phyloP scores from a whole-genome alignment of 306 rosid species.

The Corylus avellana region DNA sequence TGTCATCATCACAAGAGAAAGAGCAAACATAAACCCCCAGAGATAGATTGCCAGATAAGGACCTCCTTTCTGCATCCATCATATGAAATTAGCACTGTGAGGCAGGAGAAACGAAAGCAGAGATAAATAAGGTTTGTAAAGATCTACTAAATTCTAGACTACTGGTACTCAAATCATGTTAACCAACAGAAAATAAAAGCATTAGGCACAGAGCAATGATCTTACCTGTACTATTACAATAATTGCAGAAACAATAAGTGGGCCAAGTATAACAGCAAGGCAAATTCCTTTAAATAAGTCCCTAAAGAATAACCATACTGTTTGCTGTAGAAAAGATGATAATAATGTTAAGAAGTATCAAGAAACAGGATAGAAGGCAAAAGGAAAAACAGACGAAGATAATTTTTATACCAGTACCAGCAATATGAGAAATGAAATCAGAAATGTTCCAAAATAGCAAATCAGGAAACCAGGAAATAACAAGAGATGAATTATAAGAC shows the following conservation, averaged over 20 bases:
- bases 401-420: constrained; percentile 2
- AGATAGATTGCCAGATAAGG: constrained; percentile 97
- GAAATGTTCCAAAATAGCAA: constrained; percentile 14
- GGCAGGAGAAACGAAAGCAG: constrained; percentile 16
- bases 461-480: constrained; percentile 16
- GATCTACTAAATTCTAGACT: constrained; percentile 9
- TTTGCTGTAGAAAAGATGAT: constrained; percentile 68
- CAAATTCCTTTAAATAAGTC: constrained; percentile 82
- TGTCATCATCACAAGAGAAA: constrained; percentile 95
- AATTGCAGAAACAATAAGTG: constrained; percentile 90
- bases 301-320: constrained; percentile 86
- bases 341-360: constrained; percentile 27
- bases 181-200: constrained; percentile 13
- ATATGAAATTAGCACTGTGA: constrained; percentile 24
- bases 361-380: constrained; percentile 11
- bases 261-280: constrained; percentile 71
- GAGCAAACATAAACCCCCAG: constrained; percentile 88
- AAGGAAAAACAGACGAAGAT: not conserved
- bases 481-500: constrained; percentile 3
- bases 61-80: constrained; percentile 88
- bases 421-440: constrained; percentile 26
- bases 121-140: constrained; percentile 22
- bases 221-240: constrained; percentile 85
- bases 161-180: not conserved
- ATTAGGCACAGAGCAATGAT: not conserved